These are phyloP conservation scores for Wickerhamomyces chambardii DNA, from an alignment of 805 yeast species.

Conservation along the genomic window DNA sequence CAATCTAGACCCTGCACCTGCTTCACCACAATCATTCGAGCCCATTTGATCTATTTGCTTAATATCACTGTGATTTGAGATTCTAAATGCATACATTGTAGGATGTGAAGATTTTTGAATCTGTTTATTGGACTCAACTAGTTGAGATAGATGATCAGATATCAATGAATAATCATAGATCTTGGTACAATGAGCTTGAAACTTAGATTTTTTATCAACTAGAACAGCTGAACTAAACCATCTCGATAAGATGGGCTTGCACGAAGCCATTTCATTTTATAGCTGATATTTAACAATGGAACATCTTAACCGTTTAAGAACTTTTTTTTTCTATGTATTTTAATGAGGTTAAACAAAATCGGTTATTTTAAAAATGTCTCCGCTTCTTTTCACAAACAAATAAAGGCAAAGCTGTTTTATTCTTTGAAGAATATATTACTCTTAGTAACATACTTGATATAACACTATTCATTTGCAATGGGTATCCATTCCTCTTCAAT, in stretches of 20 bases:
- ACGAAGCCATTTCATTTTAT: too few relatives aligned
- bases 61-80: slow-evolving; percentile 8
- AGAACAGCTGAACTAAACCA: slow-evolving; percentile 34
- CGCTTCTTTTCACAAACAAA: too few relatives aligned
- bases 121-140: slow-evolving; percentile 35
- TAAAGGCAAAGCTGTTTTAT: too few relatives aligned
- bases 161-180: slow-evolving; percentile 33
- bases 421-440: too few relatives aligned
- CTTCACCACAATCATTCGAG: slow-evolving; percentile 61
- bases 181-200: slow-evolving; percentile 50
- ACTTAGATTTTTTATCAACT: slow-evolving; percentile 50
- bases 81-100: slow-evolving; percentile 68
- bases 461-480: too few relatives aligned
- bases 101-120: slow-evolving; percentile 60
- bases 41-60: slow-evolving; percentile 40
- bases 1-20: slow-evolving; percentile 60
- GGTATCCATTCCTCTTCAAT: too few relatives aligned
- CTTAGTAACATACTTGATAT: too few relatives aligned
- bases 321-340: too few relatives aligned
- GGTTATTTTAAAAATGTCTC: too few relatives aligned
- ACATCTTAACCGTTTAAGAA: too few relatives aligned
- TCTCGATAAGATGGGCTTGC: not conserved
- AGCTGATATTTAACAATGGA: too few relatives aligned
- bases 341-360: too few relatives aligned
- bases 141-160: slow-evolving; percentile 26